A percentile compares a stretch with the other conserved stretches of the same genome.
These are phyloP conservation scores for Naegleria gruberi DNA, from an alignment of 208 protist species.

Conservation along the genomic window DNA sequence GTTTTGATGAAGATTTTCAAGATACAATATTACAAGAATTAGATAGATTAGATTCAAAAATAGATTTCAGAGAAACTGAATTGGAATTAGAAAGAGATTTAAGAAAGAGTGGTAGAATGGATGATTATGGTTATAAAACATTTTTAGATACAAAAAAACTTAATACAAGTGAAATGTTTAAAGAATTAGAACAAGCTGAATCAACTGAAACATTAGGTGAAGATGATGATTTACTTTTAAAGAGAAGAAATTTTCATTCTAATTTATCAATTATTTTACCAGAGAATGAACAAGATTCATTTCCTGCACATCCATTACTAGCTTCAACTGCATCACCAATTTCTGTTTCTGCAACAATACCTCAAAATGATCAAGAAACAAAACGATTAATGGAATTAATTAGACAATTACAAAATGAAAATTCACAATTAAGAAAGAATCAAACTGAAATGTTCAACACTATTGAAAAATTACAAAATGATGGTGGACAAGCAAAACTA, in stretches of 20 bases:
- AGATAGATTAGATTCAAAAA: neutral
- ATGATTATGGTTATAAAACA: neutral
- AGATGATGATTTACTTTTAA: neutral
- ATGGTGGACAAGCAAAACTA: neutral
- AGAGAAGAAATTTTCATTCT: neutral
- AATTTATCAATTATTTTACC: neutral
- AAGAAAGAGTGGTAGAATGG: neutral
- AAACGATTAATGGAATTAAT: neutral
- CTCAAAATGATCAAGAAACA: neutral
- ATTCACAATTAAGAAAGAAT: neutral
- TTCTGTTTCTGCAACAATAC: neutral
- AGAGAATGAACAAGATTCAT: too few relatives aligned
- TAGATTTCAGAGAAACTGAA: neutral
- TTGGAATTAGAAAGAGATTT: neutral
- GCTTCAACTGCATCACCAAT: too few relatives aligned
- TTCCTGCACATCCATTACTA: too few relatives aligned
- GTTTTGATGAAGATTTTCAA: neutral
- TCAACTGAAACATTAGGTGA: neutral
- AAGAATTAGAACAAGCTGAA: neutral
- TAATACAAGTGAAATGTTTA: neutral
- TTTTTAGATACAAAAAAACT: neutral
- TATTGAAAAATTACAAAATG: neutral
- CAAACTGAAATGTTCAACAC: neutral
- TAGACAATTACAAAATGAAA: neutral
- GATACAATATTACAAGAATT: neutral